These are phyloP conservation scores for Dryas integrifolia DNA, from an alignment of 331 rosid genomes.

Conservation along the genomic window DNA sequence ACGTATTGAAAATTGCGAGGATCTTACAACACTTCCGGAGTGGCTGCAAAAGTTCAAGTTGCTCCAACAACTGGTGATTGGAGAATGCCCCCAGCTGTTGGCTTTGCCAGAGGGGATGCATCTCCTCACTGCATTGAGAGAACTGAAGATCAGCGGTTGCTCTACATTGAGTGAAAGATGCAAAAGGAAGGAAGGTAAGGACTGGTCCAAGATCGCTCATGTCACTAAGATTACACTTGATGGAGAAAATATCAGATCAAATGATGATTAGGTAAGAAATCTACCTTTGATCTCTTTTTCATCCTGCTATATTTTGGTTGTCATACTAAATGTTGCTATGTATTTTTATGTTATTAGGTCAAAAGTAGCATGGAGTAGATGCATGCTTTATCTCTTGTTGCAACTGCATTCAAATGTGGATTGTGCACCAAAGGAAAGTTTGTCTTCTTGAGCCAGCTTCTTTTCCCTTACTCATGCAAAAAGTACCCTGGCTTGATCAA, in stretches of 20 bases:
- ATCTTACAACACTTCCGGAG: constrained; percentile 10
- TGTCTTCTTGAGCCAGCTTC: too few species aligned
- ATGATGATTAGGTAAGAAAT: constrained; percentile 1
- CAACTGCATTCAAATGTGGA: too few species aligned
- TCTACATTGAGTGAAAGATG: neutral
- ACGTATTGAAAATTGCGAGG: neutral
- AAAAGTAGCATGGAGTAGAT: constrained; percentile 18
- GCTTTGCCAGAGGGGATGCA: constrained; percentile 23
- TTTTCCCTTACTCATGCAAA: too few species aligned
- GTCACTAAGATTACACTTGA: neutral
- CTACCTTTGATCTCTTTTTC: neutral
- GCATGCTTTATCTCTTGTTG: too few species aligned
- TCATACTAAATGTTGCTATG: neutral
- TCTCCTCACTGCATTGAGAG: neutral
- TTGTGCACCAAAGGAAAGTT: too few species aligned
- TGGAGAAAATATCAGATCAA: constrained; percentile 3
- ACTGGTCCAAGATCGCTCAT: constrained; percentile 9
- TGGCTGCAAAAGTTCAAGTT: constrained; percentile 11
- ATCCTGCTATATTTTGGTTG: neutral
- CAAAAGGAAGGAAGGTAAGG: constrained; percentile 1
- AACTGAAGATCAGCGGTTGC: neutral
- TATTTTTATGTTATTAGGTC: neutral
- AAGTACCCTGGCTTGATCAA: too few species aligned
- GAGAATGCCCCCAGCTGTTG: constrained; percentile 19
- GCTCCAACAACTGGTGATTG: neutral